Percentiles rank a stretch among this genome's conserved stretches.
phyloP scores from a whole-genome alignment of 352 stramenopile genomes.

The Phytophthora meadii region DNA sequence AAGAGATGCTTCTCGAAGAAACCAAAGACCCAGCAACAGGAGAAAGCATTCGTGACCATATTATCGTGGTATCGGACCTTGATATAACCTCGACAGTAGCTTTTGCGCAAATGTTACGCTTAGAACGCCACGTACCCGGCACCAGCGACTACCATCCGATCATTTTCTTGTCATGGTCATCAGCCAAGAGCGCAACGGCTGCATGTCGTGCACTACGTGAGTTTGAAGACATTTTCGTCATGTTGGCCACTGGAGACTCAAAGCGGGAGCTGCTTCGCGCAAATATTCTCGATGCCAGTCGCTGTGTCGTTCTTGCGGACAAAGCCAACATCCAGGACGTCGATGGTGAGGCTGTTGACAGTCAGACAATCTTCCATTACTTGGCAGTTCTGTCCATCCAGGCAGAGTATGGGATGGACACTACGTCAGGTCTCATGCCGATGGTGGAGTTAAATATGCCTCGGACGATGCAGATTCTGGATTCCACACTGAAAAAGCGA shows the following conservation, averaged over 20 bases:
- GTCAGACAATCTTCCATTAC: constrained; percentile 73
- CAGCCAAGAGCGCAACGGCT: constrained; percentile 21
- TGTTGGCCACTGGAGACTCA: constrained; percentile 59
- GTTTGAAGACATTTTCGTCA: constrained; percentile 67
- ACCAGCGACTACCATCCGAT: constrained; percentile 56
- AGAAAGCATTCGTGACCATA: constrained; percentile 51
- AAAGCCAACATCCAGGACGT: constrained; percentile 60
- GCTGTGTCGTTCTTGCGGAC: constrained; percentile 69
- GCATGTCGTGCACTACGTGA: constrained; percentile 39
- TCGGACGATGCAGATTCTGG: constrained; percentile 72
- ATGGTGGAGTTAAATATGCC: constrained; percentile 73
- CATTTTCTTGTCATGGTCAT: constrained; percentile 70
- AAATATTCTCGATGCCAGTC: constrained; percentile 58
- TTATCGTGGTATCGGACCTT: constrained; percentile 69
- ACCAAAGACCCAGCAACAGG: constrained; percentile 30
- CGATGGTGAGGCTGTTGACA: constrained; percentile 67
- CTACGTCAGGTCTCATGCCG: constrained; percentile 53
- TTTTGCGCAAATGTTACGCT: constrained; percentile 61
- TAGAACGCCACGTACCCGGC: constrained; percentile 43
- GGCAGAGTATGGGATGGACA: constrained; percentile 52
- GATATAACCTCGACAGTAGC: constrained; percentile 48
- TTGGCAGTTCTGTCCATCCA: constrained; percentile 69
- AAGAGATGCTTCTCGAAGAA: constrained; percentile 51
- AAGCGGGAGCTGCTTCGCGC: constrained; percentile 63
- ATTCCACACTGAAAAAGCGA: constrained; percentile 67